Evolutionary conservation across 176 grass and related monocot species (phyloP).

Genomic region (Carex littledalei): DNA sequence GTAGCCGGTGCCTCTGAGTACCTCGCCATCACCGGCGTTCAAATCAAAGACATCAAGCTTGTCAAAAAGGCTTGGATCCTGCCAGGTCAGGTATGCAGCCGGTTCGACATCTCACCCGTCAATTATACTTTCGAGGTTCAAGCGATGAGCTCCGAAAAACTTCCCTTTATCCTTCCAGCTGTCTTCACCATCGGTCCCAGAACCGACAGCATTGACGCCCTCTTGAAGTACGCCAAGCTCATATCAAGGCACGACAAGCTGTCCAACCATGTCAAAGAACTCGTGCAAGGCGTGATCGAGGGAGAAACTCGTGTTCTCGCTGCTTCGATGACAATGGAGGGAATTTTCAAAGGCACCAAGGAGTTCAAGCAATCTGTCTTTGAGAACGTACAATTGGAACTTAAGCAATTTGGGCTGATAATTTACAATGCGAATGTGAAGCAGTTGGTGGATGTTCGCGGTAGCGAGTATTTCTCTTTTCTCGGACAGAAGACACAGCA

Average conservation of each 20-base stretch:
- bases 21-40: slow-evolving; percentile 54
- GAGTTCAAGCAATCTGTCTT: slow-evolving; percentile 57
- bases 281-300: slow-evolving; percentile 79
- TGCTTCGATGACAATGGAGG: slow-evolving; percentile 83
- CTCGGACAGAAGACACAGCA: slow-evolving; percentile 84
- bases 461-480: slow-evolving; percentile 88
- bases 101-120: slow-evolving; percentile 62
- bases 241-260: slow-evolving; percentile 69
- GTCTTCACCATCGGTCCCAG: slow-evolving; percentile 91
- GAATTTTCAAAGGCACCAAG: slow-evolving; percentile 82
- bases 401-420: slow-evolving; percentile 73
- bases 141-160: slow-evolving; percentile 94
- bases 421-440: slow-evolving; percentile 95
- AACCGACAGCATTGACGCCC: slow-evolving; percentile 26
- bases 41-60: slow-evolving; percentile 49
- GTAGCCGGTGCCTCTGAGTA: slow-evolving; percentile 64
- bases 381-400: slow-evolving; percentile 64
- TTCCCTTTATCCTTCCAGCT: slow-evolving; percentile 76
- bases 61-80: slow-evolving; percentile 62
- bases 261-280: slow-evolving; percentile 68
- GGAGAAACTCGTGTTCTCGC: slow-evolving; percentile 76
- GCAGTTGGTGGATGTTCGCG: slow-evolving; percentile 63
- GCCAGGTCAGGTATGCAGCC: slow-evolving; percentile 43
- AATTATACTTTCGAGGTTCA: slow-evolving; percentile 92
- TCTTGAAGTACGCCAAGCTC: slow-evolving; percentile 74